Evolutionary conservation across 2,329 filamentous ascomycete species (phyloP), one percentile per base, ranked within the genome.

Genomic region (Cyclaneusma minus): DNA sequence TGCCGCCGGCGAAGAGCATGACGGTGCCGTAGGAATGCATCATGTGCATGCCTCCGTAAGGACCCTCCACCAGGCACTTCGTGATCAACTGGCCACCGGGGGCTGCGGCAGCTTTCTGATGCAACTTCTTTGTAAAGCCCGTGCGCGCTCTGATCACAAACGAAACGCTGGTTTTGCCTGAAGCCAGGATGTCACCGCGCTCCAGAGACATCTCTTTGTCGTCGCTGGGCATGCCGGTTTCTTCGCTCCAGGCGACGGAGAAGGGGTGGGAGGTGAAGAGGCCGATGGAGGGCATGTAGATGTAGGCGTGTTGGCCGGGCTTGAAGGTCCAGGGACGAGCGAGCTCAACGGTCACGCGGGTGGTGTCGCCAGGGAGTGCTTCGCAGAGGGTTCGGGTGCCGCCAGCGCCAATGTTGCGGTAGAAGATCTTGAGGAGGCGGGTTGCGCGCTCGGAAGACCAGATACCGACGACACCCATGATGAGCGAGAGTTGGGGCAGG

Each of bases 251-350:
- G 18, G 76, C 75, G 22, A 84, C 60, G 3, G 77, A 81, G 55
- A 85, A 85, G 2, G 79, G 79, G 43, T 87, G 79, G 24, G 75
- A 82, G 39, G 78, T 77, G 65, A 68, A 75, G 34, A 72, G 60
- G 35, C 75, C 75, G 41, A 85, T 57, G 4, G 62, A 58, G 6
- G 80, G 80, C 52, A 87, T 65, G 54, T 84, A 84, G 12, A 87
- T 54, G 48, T 84, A 87, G 18, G 78, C 73, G 46, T 87, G 79
- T 49, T 84, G 77, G 18, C 79, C 78, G 0, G 79, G 72, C 32
- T 61, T 60, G 59, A 81, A 81, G 21, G 55, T 64, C 77, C 79
- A 85, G n/a, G 77, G 76, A 22, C 77, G 70, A 7, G 77, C 70
- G 58, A 85, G 67, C 29, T 66, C 72, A 25, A 83, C 64, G 1